Evolutionary conservation across 2,329 filamentous ascomycete species (phyloP).

Genomic region (Fusarium succisae): DNA sequence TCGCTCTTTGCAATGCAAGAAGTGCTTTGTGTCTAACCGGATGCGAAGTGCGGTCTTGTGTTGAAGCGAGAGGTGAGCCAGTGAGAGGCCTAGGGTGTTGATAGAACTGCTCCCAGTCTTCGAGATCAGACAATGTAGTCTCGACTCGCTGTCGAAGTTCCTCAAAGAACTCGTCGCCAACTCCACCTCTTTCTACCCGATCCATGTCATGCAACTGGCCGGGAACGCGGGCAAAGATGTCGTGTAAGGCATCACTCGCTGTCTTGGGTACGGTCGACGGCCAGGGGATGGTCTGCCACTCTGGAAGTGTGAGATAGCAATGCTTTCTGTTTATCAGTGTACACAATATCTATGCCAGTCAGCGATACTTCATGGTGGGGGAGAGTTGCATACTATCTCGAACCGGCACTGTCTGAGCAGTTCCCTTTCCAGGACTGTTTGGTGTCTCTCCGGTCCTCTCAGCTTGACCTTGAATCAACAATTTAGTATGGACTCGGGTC

Average conservation of each 20-base stretch:
- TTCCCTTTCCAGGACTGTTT: neutral
- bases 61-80: neutral
- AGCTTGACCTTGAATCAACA: neutral
- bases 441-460: conserved; percentile 7
- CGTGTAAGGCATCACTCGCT: conserved; percentile 6
- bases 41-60: neutral
- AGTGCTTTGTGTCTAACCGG: neutral
- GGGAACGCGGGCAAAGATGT: conserved; percentile 11
- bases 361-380: neutral
- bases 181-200: neutral
- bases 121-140: neutral
- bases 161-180: neutral
- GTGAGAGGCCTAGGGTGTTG: neutral
- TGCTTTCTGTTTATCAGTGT: neutral
- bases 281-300: conserved; percentile 5
- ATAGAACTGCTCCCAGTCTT: conserved; percentile 8
- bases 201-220: conserved; percentile 5
- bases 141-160: neutral
- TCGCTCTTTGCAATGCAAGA: conserved; percentile 3
- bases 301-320: conserved; percentile 2
- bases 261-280: neutral
- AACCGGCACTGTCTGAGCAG: conserved; percentile 13
- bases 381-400: conserved; percentile 8
- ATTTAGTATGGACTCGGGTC: neutral
- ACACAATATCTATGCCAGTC: neutral